Evolutionary conservation across 495 filamentous ascomycete genomes (phyloP), one percentile per base, ranked within the genome.

Genomic region (Talaromyces nanjingensis): DNA sequence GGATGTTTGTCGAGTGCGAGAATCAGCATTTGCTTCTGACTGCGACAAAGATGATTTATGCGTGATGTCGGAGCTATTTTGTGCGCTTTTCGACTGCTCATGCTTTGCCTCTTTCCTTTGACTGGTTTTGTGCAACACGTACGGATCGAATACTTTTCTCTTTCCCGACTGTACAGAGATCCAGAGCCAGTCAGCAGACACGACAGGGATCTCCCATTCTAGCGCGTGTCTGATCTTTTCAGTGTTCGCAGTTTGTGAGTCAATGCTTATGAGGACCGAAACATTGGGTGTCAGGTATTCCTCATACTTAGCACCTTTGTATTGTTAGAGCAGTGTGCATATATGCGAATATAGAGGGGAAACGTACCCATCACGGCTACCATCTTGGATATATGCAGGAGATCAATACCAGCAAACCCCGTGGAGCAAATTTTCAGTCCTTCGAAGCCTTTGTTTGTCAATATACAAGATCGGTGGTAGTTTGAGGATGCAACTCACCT

Each of bases 141-240:
- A 83, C 4, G 77, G 69, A n/a, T 76, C 74, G 53, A 86, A 84
- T 14, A 79, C 70, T 58, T 84, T 79, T 66, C 71, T 79, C 62
- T 80, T 74, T n/a, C 83, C 82, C 39, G 68, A 70, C 56, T 77
- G 73, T n/a, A 97, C 84, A 67, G 88, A 93, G 57, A 86, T 83
- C 86, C 89, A 92, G 3, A 98, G 77, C 94, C 94, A 98, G 14
- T 86, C 85, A 4, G 82, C 82, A 6, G 81, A 85, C 20, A 98
- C 89, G 2, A 91, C 85, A 25, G 92, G 89, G 7, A 97, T 87
- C 12, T 82, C 81, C 79, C 91, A 90, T 65, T 84, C 78, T 25
- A 81, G 64, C 1, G 92, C 90, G 74, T 90, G 86, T 12, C 87
- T 80, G 14, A 94, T 77, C 69, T 98, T 98, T 65, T 93, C 89